These are phyloP conservation scores for Alopecurus myosuroides DNA, from an alignment of 176 grass and related monocot genomes.

Conservation along the genomic window DNA sequence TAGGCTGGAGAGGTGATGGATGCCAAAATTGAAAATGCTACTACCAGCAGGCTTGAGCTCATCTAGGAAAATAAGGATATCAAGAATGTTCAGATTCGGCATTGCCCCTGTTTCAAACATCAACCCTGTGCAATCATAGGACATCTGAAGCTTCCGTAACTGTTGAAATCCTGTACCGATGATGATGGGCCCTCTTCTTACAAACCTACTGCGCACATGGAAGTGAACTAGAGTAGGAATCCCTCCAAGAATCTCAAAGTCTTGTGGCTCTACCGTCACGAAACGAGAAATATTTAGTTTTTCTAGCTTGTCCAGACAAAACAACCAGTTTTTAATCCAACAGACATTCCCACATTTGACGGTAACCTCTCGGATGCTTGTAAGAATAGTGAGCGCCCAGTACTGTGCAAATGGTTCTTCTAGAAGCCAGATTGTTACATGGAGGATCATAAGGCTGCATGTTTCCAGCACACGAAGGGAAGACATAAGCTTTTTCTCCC, in stretches of 20 bases:
- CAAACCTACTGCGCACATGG: not conserved
- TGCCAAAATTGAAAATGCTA: not conserved
- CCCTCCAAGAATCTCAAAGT: not conserved
- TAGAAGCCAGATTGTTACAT: too few relatives aligned
- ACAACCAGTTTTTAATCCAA: not conserved
- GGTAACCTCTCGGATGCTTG: not conserved
- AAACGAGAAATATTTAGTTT: not conserved
- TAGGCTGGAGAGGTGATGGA: not conserved
- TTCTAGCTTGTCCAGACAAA: not conserved
- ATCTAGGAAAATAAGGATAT: rapidly evolving
- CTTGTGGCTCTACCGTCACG: not conserved
- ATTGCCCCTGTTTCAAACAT: not conserved
- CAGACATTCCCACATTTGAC: not conserved
- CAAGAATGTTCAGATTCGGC: not conserved
- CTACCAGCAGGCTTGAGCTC: not conserved
- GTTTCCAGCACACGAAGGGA: not conserved
- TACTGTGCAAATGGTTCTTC: not conserved
- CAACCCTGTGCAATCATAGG: not conserved
- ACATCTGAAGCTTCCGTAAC: not conserved
- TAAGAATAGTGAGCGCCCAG: not conserved
- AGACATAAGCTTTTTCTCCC: not conserved
- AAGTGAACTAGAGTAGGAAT: not conserved
- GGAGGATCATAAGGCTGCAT: not conserved
- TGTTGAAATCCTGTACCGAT: not conserved
- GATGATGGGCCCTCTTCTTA: not conserved